Evolutionary conservation across 805 yeast genomes (phyloP).

Genomic region (Lachancea sp.): DNA sequence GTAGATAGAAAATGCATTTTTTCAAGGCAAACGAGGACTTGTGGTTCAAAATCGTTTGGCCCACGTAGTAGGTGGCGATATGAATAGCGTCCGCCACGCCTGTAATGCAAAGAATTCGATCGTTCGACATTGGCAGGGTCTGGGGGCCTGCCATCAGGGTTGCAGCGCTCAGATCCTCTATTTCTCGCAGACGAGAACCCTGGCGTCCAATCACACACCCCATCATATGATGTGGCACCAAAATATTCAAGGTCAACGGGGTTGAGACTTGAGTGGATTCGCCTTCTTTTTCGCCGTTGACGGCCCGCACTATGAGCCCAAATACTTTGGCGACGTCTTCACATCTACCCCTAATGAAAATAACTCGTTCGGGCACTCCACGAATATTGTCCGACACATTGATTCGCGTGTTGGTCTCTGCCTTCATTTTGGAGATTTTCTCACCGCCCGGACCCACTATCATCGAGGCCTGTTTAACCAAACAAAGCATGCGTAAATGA

Average conservation of each 20-base stretch:
- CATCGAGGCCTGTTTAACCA: conserved; percentile 66
- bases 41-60: conserved; percentile 60
- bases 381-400: conserved; percentile 67
- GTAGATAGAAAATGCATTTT: conserved; percentile 29
- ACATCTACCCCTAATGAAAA: conserved; percentile 66
- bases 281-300: conserved; percentile 43
- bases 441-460: conserved; percentile 82
- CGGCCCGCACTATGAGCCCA: conserved; percentile 62
- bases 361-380: conserved; percentile 67
- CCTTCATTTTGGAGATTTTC: conserved; percentile 56
- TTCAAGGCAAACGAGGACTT: conserved; percentile 44
- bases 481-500: conserved; percentile 66
- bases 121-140: conserved; percentile 69
- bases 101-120: conserved; percentile 57
- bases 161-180: conserved; percentile 78
- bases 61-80: conserved; percentile 70
- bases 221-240: conserved; percentile 73
- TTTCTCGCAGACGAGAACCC: conserved; percentile 69
- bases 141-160: conserved; percentile 66
- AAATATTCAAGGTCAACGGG: conserved; percentile 50
- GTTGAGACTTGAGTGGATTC: conserved; percentile 53
- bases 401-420: conserved; percentile 54
- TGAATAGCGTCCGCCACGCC: conserved; percentile 88
- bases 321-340: conserved; percentile 78
- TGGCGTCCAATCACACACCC: conserved; percentile 77